A percentile compares a stretch with the other conserved stretches of the same genome.
Conservation (phyloP, 2,329 filamentous ascomycete species). For the Epichloe typhina region DNA sequence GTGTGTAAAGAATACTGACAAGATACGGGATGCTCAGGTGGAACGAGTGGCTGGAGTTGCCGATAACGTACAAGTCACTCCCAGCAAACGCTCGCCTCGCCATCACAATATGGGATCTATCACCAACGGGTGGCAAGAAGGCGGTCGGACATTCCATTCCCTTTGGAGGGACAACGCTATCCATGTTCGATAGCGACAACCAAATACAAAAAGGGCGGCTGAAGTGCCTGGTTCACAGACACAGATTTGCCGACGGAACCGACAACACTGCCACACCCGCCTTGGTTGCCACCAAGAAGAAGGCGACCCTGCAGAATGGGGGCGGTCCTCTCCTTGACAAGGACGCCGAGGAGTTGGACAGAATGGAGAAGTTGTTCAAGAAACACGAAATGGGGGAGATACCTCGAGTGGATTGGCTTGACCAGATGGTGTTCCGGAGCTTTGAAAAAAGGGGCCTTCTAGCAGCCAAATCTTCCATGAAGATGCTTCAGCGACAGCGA, state of each 20-base stretch:
- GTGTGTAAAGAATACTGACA: background rate
- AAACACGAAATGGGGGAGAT: slow-evolving; percentile 99
- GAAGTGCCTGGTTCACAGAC: slow-evolving; percentile 75
- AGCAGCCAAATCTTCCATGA: slow-evolving; percentile 50
- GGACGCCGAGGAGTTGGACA: slow-evolving; percentile 71
- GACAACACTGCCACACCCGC: slow-evolving; percentile 65
- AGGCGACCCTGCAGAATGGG: slow-evolving; percentile 35
- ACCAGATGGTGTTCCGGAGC: slow-evolving; percentile 82
- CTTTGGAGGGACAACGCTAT: slow-evolving; percentile 85
- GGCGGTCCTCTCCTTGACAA: slow-evolving; percentile 45
- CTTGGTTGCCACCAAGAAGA: slow-evolving; percentile 44
- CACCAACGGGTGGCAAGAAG: slow-evolving; percentile 58
- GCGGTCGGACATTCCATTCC: slow-evolving; percentile 69
- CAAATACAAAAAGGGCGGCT: slow-evolving; percentile 85
- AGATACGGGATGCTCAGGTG: slow-evolving; percentile 38
- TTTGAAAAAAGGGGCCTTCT: slow-evolving; percentile 69
- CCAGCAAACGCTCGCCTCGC: slow-evolving; percentile 74
- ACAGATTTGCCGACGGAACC: slow-evolving; percentile 74
- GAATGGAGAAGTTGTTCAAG: slow-evolving; percentile 82
- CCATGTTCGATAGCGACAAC: slow-evolving; percentile 85
- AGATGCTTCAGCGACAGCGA: slow-evolving; percentile 38
- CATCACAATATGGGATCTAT: slow-evolving; percentile 91
- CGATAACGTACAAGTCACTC: slow-evolving; percentile 70
- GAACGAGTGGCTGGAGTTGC: slow-evolving; percentile 93
- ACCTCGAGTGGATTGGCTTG: slow-evolving; percentile 83